These are phyloP conservation scores for Raphidocelis subcapitata DNA, from an alignment of 139 green algal genomes.

Conservation along the genomic window DNA sequence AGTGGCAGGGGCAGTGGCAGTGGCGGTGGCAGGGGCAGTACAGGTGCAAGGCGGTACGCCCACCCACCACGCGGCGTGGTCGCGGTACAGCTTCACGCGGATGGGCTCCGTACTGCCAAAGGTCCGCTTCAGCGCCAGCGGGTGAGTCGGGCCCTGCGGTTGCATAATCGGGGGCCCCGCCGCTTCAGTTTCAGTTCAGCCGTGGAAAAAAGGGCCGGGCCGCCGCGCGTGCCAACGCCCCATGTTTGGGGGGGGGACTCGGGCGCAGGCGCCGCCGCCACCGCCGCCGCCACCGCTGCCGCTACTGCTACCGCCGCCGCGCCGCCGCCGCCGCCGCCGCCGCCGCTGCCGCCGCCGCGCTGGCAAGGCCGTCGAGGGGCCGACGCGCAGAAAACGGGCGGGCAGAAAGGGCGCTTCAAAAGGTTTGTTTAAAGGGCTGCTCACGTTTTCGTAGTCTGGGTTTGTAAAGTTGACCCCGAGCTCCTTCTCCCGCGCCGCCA, in stretches of 20 bases:
- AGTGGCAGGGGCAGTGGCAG: no score
- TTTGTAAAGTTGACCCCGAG: slow-evolving; percentile 38
- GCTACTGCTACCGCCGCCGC: no score
- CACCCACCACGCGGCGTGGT: slow-evolving; percentile 37
- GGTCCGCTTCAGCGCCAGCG: slow-evolving; percentile 60
- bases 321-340: no score
- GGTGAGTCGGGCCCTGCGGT: slow-evolving; percentile 60
- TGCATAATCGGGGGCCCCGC: background rate
- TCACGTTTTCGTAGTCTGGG: slow-evolving; percentile 35
- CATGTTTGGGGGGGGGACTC: no score
- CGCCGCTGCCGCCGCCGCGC: no score
- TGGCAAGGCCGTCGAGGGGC: no score
- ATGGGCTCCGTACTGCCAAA: slow-evolving; percentile 64
- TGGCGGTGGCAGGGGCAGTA: background rate
- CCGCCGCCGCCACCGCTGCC: no score
- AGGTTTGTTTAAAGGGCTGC: no score
- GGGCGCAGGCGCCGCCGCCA: no score
- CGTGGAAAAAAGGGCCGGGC: background rate
- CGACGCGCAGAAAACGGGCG: no score
- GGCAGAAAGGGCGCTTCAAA: no score
- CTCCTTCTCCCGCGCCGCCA: slow-evolving; percentile 41
- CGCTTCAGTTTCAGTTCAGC: background rate
- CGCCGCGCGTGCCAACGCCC: no score
- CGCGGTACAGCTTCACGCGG: slow-evolving; percentile 67
- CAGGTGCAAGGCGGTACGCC: background rate